Conservation (phyloP, 768 basidiomycete genomes). For the Boletus tomentosulus region DNA sequence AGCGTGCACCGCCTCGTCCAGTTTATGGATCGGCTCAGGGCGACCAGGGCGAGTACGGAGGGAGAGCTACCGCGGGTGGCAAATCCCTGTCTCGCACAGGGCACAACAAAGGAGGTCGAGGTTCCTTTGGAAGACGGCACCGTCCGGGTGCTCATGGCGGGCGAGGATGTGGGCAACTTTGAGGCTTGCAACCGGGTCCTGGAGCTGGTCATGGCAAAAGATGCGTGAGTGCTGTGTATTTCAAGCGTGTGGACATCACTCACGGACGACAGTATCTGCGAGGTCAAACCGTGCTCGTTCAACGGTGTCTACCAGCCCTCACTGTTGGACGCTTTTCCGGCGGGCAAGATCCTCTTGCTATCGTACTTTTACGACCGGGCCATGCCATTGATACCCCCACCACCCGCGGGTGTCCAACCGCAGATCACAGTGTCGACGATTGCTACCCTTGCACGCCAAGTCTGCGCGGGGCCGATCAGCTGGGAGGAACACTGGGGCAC, state of each 20-base stretch:
- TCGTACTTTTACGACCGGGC: constrained; percentile 99
- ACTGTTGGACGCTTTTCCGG: constrained; percentile 80
- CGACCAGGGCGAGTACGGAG: too few relatives aligned
- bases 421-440: constrained; percentile 53
- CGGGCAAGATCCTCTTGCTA: constrained; percentile 82
- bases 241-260: not conserved
- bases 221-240: constrained; percentile 57
- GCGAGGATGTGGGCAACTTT: constrained; percentile 76
- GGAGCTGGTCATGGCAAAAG: constrained; percentile 90
- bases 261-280: constrained; percentile 58
- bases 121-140: constrained; percentile 45
- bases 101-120: constrained; percentile 58
- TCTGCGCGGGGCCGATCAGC: constrained; percentile 64
- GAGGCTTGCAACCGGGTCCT: constrained; percentile 82
- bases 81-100: constrained; percentile 81
- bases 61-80: too few relatives aligned
- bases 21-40: too few relatives aligned
- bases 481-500: constrained; percentile 54
- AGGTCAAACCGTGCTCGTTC: constrained; percentile 93
- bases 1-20: too few relatives aligned
- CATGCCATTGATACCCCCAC: constrained; percentile 57
- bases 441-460: constrained; percentile 56
- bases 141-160: constrained; percentile 80
- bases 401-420: constrained; percentile 20
- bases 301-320: constrained; percentile 97